phyloP scores from a whole-genome alignment of 2,329 filamentous ascomycete species.

The Ceratocystis albifundus region DNA sequence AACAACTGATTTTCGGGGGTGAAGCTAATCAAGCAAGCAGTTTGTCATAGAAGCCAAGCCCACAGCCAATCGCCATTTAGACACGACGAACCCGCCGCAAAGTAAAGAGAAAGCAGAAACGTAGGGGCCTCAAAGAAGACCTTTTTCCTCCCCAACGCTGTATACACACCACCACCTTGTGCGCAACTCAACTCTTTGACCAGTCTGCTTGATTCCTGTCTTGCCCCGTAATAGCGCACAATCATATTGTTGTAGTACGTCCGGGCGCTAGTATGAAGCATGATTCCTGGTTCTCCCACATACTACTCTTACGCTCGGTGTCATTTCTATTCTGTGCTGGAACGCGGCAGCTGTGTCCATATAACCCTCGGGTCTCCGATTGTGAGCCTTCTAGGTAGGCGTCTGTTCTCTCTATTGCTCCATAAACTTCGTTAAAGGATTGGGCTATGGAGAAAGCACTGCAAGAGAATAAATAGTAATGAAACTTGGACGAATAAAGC shows the following conservation, averaged over 20 bases:
- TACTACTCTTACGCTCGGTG: not conserved
- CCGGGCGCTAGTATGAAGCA: constrained; percentile 8
- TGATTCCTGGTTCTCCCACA: not conserved
- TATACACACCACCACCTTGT: not conserved
- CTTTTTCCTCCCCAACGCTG: not conserved
- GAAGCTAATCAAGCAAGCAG: not conserved
- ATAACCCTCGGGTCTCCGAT: not conserved
- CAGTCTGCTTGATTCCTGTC: not conserved
- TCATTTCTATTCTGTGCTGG: not conserved
- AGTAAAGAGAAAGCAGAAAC: not conserved
- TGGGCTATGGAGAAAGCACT: not conserved
- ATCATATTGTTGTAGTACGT: not conserved
- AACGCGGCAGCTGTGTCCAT: not conserved
- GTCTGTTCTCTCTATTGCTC: not conserved
- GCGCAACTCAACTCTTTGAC: not conserved
- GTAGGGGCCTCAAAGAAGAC: constrained; percentile 1
- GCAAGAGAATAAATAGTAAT: not conserved
- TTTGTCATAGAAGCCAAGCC: not conserved
- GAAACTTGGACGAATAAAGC: too few species aligned
- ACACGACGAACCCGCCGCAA: not conserved
- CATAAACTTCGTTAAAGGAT: not conserved
- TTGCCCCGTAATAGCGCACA: constrained; percentile 5
- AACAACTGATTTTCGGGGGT: not conserved
- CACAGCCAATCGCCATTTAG: not conserved
- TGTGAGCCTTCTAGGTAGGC: not conserved